Conservation (phyloP, 192 early-diverging fungal genomes). For the Linnemannia elongata region DNA sequence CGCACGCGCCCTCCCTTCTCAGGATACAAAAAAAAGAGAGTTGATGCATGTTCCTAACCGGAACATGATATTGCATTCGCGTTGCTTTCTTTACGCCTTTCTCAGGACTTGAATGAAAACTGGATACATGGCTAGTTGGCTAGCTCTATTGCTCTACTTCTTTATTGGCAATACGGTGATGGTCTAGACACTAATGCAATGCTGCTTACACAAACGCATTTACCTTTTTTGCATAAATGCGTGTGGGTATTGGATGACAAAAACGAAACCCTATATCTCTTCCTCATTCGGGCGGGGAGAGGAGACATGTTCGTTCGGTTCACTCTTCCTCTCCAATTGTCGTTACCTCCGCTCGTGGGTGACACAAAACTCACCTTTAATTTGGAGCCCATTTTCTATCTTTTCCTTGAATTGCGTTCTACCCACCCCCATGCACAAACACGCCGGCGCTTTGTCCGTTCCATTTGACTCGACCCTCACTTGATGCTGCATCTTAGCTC, state of each 20-base stretch:
- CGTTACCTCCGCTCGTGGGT: conserved; percentile 1
- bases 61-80: no score
- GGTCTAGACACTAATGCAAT: neutral
- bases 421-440: neutral
- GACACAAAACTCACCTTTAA: conserved; percentile 6
- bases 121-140: no score
- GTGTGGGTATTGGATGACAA: conserved; percentile 2
- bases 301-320: neutral
- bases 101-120: no score
- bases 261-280: neutral
- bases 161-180: neutral
- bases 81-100: no score
- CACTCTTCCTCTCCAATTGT: neutral
- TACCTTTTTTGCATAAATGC: neutral
- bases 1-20: neutral
- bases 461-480: no score
- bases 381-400: neutral
- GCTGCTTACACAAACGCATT: conserved; percentile 8
- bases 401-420: neutral
- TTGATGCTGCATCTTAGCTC: no score
- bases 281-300: neutral
- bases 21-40: no score
- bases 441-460: no score
- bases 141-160: neutral
- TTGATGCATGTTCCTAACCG: no score